Evolutionary conservation across 2,329 filamentous ascomycete species (phyloP).

Genomic region (Dactylellina parvicollis): DNA sequence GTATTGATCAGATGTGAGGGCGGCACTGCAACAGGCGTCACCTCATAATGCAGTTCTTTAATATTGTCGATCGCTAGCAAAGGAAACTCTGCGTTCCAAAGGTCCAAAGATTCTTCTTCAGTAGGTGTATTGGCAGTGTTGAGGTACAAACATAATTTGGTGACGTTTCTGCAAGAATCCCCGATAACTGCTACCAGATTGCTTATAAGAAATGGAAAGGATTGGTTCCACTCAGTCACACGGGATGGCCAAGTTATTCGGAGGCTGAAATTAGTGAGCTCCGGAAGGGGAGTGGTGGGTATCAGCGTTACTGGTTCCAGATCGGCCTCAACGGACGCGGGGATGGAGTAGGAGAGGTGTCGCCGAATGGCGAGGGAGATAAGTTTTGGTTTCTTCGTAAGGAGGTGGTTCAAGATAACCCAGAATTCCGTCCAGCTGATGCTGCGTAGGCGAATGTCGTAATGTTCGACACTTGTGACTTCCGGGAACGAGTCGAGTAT

Average conservation of each 20-base stretch:
- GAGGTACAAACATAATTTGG: constrained; percentile 7
- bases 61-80: background rate
- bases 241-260: constrained; percentile 1
- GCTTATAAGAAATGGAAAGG: background rate
- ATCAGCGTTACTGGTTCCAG: background rate
- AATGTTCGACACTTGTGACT: constrained; percentile 26
- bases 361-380: constrained; percentile 5
- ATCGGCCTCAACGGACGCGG: background rate
- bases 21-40: background rate
- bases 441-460: constrained; percentile 5
- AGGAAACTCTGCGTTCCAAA: background rate
- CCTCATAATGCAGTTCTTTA: constrained; percentile 15
- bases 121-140: background rate
- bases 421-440: constrained; percentile 27
- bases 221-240: background rate
- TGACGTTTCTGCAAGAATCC: constrained; percentile 16
- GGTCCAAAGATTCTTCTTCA: background rate
- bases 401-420: constrained; percentile 26
- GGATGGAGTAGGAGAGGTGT: background rate
- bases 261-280: constrained; percentile 9
- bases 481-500: constrained; percentile 11
- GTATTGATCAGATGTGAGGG: constrained; percentile 8
- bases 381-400: constrained; percentile 13
- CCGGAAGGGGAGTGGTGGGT: background rate
- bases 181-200: constrained; percentile 11